phyloP scores from a whole-genome alignment of 2,329 filamentous ascomycete genomes.

The Exophiala viscosa region DNA sequence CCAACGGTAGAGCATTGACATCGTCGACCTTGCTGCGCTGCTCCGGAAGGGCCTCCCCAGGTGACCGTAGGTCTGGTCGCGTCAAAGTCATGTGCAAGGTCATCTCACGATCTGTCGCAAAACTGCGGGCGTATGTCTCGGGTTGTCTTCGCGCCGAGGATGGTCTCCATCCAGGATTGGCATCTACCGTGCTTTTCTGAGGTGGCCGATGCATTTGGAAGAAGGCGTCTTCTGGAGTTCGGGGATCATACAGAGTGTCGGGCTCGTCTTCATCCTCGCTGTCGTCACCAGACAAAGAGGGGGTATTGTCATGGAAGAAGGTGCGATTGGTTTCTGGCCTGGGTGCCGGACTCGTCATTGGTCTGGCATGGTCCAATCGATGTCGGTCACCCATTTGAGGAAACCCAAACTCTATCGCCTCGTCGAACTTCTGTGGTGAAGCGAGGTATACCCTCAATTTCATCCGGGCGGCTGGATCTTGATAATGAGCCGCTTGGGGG shows the following conservation, averaged over 20 bases:
- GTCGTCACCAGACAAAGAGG: conserved; percentile 40
- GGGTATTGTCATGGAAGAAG: conserved; percentile 50
- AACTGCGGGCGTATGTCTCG: conserved; percentile 48
- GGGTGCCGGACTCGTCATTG: conserved; percentile 36
- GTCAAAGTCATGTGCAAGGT: conserved; percentile 95
- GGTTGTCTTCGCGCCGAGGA: conserved; percentile 23
- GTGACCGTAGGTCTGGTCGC: conserved; percentile 69
- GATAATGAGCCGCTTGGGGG: conserved; percentile 74
- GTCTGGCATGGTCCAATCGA: conserved; percentile 17
- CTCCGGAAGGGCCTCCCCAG: conserved; percentile 62
- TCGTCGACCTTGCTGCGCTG: conserved; percentile 58
- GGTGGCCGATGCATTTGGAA: conserved; percentile 24
- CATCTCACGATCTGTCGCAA: conserved; percentile 74
- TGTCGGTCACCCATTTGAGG: conserved; percentile 47
- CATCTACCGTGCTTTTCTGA: conserved; percentile 20
- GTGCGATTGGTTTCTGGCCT: conserved; percentile 48
- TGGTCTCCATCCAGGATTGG: conserved; percentile 6
- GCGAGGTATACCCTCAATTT: conserved; percentile 83
- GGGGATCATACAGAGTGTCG: conserved; percentile 26
- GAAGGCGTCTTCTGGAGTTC: conserved; percentile 27
- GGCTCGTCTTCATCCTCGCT: conserved; percentile 20
- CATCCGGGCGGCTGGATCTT: conserved; percentile 80
- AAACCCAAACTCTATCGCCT: conserved; percentile 91
- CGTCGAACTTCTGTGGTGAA: conserved; percentile 91
- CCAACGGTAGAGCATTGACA: conserved; percentile 53